Evolutionary conservation across 2,329 filamentous ascomycete genomes (phyloP), one percentile per base, ranked within the genome.

Genomic region (Scedosporium boydii): DNA sequence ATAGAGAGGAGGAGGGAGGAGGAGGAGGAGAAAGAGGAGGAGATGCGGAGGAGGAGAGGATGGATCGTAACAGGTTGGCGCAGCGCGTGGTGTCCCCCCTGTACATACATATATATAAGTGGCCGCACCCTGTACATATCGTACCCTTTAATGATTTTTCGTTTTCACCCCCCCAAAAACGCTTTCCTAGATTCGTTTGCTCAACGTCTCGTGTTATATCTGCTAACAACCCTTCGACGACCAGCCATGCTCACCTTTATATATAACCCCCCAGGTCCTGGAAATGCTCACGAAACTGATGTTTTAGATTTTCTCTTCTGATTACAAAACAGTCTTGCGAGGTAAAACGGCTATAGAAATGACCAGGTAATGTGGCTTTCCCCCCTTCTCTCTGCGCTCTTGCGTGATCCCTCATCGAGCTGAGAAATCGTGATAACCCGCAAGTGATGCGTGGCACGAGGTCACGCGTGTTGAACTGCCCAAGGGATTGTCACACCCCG

Each of bases 21-120:
- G 26, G 23, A 55, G 21, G 46, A 56, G 44, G 46, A 51, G 59
- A 56, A 21, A 27, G 41, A 10, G 38, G 58, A 26, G 58, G 21
- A n/a, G 44, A 38, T 34, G 59, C 23, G 38, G 42, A 59, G 21
- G 42, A 59, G 21, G 59, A 51, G 29, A 34, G 26, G 26, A 60
- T 26, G 44, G 59, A 53, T 53, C 42, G 29, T 38, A 26, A 34
- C 29, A 27, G 51, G 51, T 23, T 55, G 18, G 51, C 51, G 23
- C 48, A 23, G 21, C 51, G 51, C 51, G 51, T 12, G 12, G 51
- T 55, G 23, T 27, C 18, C 48, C 44, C 27, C n/a, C 44, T 60
- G 59, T 53, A 51, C 59, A 51, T 60, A 23, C 53, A 58, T 26
- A 41, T 34, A 58, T 23, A 38, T 58, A 58, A 58, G 56, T 58